Evolutionary conservation across 2,329 filamentous ascomycete genomes (phyloP), one percentile per base, ranked within the genome.

Genomic region (Rhytidhysteron rufulum): DNA sequence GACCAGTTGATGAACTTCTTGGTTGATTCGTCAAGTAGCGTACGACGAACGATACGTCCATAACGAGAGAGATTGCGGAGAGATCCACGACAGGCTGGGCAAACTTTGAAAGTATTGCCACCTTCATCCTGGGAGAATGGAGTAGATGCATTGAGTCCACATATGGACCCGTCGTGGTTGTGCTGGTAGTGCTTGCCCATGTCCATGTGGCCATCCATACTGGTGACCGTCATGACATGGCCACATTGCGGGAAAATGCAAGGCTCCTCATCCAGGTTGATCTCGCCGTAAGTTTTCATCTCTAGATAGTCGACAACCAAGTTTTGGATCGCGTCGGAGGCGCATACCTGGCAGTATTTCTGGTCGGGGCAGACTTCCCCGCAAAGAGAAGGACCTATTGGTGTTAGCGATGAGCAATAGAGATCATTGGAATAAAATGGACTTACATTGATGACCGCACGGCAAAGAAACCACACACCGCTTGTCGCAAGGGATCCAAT

Each of bases 1-100:
- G n/a, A n/a, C 65, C 71, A 78, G 3, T 72, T 51, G n/a, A 82
- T 73, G 53, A 86, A 82, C 45, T 79, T 82, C 60, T 83, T 83
- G 0, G 79, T 79, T 0, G 75, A 69, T 53, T 84, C 77, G 39
- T 86, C 80, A 1, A 86, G 67, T 5, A 80, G 63, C 1, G 75
- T 78, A 4, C 76, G 71, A 25, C 78, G 72, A 20, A 84, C 70
- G 3, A 85, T 73, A 8, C 81, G 73, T 11, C 79, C 77, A 50
- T 86, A 86, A 4, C 82, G 69, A 2, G 74, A 62, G 38, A 85
- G 67, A 42, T 73, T 72, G 15, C 78, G 68, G 10, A 86, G 62
- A 1, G 78, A 72, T 0, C 75, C 70, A n/a, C 79, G 75, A 50
- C 83, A 88, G 2, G 60, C 68, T 0, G 81, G 76, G 49, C 83